Evolutionary conservation across 1,284 basidiomycete genomes (phyloP), one percentile per base, ranked within the genome.

Genomic region (Neonothopanus nambi): DNA sequence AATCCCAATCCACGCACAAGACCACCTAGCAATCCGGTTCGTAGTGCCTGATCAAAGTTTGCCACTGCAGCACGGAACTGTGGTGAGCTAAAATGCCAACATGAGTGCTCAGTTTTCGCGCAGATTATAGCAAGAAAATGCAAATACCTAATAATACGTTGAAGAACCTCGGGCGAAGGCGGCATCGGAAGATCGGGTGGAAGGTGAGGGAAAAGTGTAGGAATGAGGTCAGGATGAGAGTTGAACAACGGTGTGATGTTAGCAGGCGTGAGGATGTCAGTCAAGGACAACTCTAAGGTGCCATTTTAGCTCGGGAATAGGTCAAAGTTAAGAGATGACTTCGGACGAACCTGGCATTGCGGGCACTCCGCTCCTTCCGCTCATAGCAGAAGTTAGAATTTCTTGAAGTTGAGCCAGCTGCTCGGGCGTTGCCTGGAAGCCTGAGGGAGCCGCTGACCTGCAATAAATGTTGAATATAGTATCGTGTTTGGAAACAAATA

Each of bases 1-100:
- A 93, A 69, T 2, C 90, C 90, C 5, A 93, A 71, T n/a, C 80
- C 77, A 41, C 84, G 73, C 26, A 92, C 88, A 6, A 92, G 72
- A 1, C 78, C 81, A 9, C 85, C 86, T 2, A 92, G 69, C 46
- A 89, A 67, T 3, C 90, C 90, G 0, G 89, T 92, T 44, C 84
- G 76, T 42, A 93, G 73, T 12, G 88, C 90, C 63, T 85, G 83
- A 65, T 93, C 90, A 40, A 93, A 80, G 62, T 78, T 87, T 2
- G 79, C 70, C 13, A 92, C 87, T 18, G 80, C 78, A 1, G 72
- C 64, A 39, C 81, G 80, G 65, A 87, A 86, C 53, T 81, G 84
- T 1, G 81, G 78, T 7, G 80, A 81, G 41, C 65, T 67, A 43
- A 8, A 33, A 33, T 12, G 30, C 36, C 33, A 41, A 46, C 47